These are phyloP conservation scores for Suhomyces coccinellae DNA, from an alignment of 1,139 yeast genomes.

Conservation along the genomic window DNA sequence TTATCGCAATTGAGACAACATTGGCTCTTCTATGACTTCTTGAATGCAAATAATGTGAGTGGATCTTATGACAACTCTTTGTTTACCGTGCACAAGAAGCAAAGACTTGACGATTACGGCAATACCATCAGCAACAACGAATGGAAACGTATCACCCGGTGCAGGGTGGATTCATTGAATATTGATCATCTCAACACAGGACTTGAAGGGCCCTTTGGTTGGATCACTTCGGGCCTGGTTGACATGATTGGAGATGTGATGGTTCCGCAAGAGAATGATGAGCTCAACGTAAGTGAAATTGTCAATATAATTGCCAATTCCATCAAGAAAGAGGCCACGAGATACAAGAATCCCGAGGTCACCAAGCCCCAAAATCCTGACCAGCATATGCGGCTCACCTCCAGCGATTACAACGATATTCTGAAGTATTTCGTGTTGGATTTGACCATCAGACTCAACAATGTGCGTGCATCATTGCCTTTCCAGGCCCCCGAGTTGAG, in stretches of 20 bases:
- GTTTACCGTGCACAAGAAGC: slow-evolving; percentile 85
- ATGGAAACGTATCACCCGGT: slow-evolving; percentile 71
- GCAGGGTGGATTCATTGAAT: slow-evolving; percentile 80
- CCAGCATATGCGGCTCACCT: slow-evolving; percentile 30
- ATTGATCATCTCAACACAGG: slow-evolving; percentile 91
- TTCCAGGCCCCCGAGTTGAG: slow-evolving; percentile 80
- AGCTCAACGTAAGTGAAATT: slow-evolving; percentile 42
- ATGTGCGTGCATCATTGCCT: slow-evolving; percentile 88
- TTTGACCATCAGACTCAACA: slow-evolving; percentile 71
- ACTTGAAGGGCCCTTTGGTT: slow-evolving; percentile 91
- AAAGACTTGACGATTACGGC: slow-evolving; percentile 49
- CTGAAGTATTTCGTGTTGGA: slow-evolving; percentile 72
- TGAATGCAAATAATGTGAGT: slow-evolving; percentile 81
- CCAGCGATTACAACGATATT: slow-evolving; percentile 34
- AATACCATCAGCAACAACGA: slow-evolving; percentile 19
- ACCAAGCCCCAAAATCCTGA: slow-evolving; percentile 24
- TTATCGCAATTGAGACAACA: slow-evolving; percentile 79
- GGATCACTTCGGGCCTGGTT: slow-evolving; percentile 90
- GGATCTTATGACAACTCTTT: slow-evolving; percentile 93
- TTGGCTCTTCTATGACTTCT: slow-evolving; percentile 86
- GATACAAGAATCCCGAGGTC: slow-evolving; percentile 40
- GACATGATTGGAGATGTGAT: slow-evolving; percentile 90
- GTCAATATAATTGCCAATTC: slow-evolving; percentile 41
- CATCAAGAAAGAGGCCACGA: slow-evolving; percentile 41
- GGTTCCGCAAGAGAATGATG: slow-evolving; percentile 65